Evolutionary conservation across 805 yeast species (phyloP), one percentile per base, ranked within the genome.

Genomic region (Yamadazyma kitorensis): DNA sequence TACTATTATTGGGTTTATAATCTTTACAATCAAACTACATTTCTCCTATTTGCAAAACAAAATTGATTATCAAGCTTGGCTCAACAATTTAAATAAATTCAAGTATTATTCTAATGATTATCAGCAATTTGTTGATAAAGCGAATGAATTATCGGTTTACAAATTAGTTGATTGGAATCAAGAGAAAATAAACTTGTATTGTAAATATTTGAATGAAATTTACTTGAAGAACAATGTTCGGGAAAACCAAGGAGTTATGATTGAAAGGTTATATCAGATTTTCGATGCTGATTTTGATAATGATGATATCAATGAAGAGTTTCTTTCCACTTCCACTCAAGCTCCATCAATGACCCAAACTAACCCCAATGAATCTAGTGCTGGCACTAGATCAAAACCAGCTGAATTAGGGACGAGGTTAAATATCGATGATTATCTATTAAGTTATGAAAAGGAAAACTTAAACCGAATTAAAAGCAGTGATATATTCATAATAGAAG

Each of bases 141-240:
- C 37, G 13, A 17, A 33, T 6, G 24, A 17, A 6, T 37, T 36
- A 22, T 16, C 30, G 4, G 34, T 34, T 19, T 33, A 40, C 5
- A 68, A 68, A 11, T 47, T 79, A 3, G 31, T 66, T 8, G 51
- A 55, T 10, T 77, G 86, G 82, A 57, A 65, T 26, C 68, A 69
- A n/a, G 47, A 49, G 2, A 61, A 72, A 36, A 61, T 70, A 3
- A 63, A 64, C 4, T 52, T 61, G 17, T 82, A 78, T 51, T 51
- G 79, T 17, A 59, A 68, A 15, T 75, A 82, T 78, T 64, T 74
- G 33, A 57, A 64, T 32, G 62, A 62, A 7, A 53, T 52, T 24
- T 31, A 65, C 10, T 43, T 62, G 2, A 54, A 10, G 3, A 35
- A 30, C 17, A 31, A 28, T 18, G 31, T 30, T 4, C 16, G 16